Conservation (phyloP, 2,329 filamentous ascomycete species). For the Pestalotiopsis sp. region DNA sequence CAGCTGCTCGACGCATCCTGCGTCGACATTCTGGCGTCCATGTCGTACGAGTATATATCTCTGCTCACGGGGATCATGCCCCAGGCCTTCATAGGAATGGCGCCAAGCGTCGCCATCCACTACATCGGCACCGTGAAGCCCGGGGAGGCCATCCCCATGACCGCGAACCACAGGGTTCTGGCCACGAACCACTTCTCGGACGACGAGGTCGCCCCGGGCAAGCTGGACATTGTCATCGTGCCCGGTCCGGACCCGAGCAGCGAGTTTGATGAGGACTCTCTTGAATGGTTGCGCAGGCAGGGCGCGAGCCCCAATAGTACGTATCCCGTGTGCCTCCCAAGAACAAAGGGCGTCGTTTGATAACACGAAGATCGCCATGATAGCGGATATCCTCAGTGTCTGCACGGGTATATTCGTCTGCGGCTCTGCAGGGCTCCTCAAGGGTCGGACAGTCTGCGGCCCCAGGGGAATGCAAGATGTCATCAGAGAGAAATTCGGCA, state of each 20-base stretch:
- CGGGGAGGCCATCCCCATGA: slow-evolving; percentile 40
- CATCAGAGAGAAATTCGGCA: slow-evolving; percentile 39
- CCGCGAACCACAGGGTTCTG: slow-evolving; percentile 38
- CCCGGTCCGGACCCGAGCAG: slow-evolving; percentile 48
- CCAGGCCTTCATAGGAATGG: slow-evolving; percentile 36
- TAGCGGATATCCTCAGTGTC: slow-evolving; percentile 49
- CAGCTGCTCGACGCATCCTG: slow-evolving; percentile 54
- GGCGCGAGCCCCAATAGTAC: slow-evolving; percentile 29
- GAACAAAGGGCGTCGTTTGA: neutral
- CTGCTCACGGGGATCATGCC: slow-evolving; percentile 34
- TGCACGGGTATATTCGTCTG: slow-evolving; percentile 54
- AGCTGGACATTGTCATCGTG: slow-evolving; percentile 51
- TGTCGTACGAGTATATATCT: slow-evolving; percentile 47
- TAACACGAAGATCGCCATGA: neutral
- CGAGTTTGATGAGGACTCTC: slow-evolving; percentile 31
- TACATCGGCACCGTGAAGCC: slow-evolving; percentile 46
- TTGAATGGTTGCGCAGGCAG: slow-evolving; percentile 47
- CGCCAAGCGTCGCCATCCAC: slow-evolving; percentile 43
- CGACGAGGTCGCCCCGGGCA: slow-evolving; percentile 48
- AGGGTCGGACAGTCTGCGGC: slow-evolving; percentile 47
- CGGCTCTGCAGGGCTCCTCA: slow-evolving; percentile 48
- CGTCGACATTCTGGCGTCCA: slow-evolving; percentile 49
- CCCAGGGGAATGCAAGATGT: slow-evolving; percentile 45
- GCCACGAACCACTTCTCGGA: slow-evolving; percentile 47
- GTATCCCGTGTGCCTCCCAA: neutral